phyloP scores from a whole-genome alignment of 2,329 filamentous ascomycete genomes.

The Pyrenophora tritici-repentis region DNA sequence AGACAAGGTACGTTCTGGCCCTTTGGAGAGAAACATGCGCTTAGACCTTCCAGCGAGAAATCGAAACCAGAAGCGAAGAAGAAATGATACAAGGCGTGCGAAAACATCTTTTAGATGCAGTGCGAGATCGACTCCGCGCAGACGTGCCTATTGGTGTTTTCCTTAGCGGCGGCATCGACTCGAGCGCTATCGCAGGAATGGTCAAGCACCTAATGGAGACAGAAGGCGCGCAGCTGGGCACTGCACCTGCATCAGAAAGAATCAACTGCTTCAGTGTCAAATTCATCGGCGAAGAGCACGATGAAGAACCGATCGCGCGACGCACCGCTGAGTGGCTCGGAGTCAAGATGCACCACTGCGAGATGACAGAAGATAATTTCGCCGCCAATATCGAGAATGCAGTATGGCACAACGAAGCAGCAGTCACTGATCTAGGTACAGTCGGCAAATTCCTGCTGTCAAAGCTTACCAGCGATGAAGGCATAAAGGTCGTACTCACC shows the following conservation, averaged over 20 bases:
- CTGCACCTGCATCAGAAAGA: slow-evolving; percentile 35
- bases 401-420: slow-evolving; percentile 53
- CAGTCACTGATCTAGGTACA: slow-evolving; percentile 57
- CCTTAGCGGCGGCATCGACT: slow-evolving; percentile 63
- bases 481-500: slow-evolving; percentile 61
- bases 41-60: slow-evolving; percentile 12
- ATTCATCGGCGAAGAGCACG: slow-evolving; percentile 55
- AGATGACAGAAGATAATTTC: slow-evolving; percentile 49
- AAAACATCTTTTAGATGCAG: slow-evolving; percentile 56
- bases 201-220: slow-evolving; percentile 53
- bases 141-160: slow-evolving; percentile 65
- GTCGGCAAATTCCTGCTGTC: slow-evolving; percentile 60
- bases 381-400: slow-evolving; percentile 52
- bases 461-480: slow-evolving; percentile 51
- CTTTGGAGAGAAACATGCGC: neutral
- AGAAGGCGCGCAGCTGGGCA: slow-evolving; percentile 53
- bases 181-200: slow-evolving; percentile 62
- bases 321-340: slow-evolving; percentile 57
- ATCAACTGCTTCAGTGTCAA: slow-evolving; percentile 58
- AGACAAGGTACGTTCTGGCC: slow-evolving; percentile 52
- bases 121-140: slow-evolving; percentile 59
- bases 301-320: slow-evolving; percentile 49
- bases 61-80: slow-evolving; percentile 53
- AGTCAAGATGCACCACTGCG: slow-evolving; percentile 50
- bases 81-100: slow-evolving; percentile 59